Conservation (phyloP, 495 filamentous ascomycete genomes). For the Penicillium goetzii region DNA sequence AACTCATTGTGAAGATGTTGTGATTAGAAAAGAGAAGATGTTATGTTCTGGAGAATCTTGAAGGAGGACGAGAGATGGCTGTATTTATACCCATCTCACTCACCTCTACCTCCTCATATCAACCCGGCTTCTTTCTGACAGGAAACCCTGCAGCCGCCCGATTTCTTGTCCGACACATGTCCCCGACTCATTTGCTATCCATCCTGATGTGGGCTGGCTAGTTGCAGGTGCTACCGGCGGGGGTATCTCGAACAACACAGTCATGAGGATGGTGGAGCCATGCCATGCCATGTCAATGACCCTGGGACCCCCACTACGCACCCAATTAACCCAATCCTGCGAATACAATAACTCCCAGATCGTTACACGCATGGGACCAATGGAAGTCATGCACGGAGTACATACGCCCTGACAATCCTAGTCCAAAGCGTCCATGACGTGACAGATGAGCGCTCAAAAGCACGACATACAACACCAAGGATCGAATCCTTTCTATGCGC, state of each 20-base stretch:
- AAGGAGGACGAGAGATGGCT: background rate
- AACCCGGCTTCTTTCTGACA: background rate
- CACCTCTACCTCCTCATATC: slow-evolving; percentile 3
- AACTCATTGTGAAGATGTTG: slow-evolving; percentile 42
- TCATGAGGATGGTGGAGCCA: background rate
- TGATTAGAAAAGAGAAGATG: background rate
- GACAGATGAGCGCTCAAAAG: background rate
- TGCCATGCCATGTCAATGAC: background rate
- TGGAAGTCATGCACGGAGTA: background rate
- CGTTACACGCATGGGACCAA: background rate
- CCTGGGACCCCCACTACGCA: background rate
- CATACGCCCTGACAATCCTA: background rate
- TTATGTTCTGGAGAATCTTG: background rate
- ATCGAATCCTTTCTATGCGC: background rate
- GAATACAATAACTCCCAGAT: background rate
- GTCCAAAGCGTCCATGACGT: background rate
- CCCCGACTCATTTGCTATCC: slow-evolving; percentile 22
- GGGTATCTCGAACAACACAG: slow-evolving; percentile 9
- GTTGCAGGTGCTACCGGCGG: slow-evolving; percentile 15
- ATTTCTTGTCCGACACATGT: slow-evolving; percentile 27
- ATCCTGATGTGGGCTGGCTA: slow-evolving; percentile 16
- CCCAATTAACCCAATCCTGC: background rate
- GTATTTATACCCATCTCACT: background rate
- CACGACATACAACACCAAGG: background rate
- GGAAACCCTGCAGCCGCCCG: slow-evolving; percentile 17